A percentile compares a stretch with the other conserved stretches of the same genome.
Evolutionary conservation across 2,329 filamentous ascomycete genomes (phyloP).

Genomic region (Alternaria solani): DNA sequence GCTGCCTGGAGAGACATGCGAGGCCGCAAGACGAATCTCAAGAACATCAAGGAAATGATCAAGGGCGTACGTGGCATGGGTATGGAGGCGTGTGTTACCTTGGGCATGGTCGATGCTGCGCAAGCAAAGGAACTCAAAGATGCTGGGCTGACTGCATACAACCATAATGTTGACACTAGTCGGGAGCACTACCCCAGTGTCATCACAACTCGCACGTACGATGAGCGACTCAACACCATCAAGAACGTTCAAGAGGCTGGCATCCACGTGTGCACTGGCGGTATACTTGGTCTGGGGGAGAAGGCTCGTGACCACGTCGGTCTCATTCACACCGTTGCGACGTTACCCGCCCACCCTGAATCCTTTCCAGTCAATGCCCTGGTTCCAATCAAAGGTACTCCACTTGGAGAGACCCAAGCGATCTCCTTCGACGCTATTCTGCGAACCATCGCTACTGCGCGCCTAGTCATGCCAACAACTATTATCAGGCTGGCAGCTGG

Average conservation of each 20-base stretch:
- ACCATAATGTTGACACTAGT: constrained; percentile 92
- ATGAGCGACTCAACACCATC: constrained; percentile 83
- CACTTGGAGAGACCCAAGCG: constrained; percentile 75
- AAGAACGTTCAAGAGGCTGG: constrained; percentile 83
- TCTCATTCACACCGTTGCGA: constrained; percentile 82
- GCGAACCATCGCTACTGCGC: constrained; percentile 82
- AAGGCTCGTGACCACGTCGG: constrained; percentile 80
- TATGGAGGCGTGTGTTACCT: constrained; percentile 92
- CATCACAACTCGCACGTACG: constrained; percentile 86
- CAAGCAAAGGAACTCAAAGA: constrained; percentile 85
- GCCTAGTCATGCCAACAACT: constrained; percentile 82
- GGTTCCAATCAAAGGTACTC: constrained; percentile 89
- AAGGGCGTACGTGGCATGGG: constrained; percentile 79
- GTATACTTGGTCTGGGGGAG: constrained; percentile 87
- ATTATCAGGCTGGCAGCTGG: constrained; percentile 89
- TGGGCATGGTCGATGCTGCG: constrained; percentile 86
- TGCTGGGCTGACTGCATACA: constrained; percentile 88
- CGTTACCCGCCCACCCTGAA: constrained; percentile 82
- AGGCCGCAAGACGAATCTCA: constrained; percentile 81
- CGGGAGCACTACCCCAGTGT: constrained; percentile 87
- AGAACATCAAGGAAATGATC: constrained; percentile 88
- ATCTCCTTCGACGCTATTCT: constrained; percentile 81
- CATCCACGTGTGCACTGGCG: constrained; percentile 88
- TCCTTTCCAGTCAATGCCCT: constrained; percentile 92
- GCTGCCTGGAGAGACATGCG: constrained; percentile 95